Conservation (phyloP, 768 basidiomycete genomes). For the Tylopilus intermedius region DNA sequence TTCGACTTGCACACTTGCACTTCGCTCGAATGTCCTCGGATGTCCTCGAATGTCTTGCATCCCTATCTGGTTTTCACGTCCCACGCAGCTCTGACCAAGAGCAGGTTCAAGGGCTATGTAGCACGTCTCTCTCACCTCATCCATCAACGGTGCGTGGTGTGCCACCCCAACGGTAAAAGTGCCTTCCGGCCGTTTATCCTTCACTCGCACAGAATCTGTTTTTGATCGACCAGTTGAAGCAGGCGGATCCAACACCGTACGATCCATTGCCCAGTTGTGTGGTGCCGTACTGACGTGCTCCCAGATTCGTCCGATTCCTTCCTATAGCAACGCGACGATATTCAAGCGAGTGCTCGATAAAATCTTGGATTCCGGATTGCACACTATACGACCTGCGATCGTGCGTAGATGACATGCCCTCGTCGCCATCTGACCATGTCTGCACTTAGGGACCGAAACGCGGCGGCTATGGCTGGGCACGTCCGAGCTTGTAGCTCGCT, state of each 20-base stretch:
- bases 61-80: no score
- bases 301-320: constrained; percentile 68
- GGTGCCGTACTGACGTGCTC: constrained; percentile 23
- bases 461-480: constrained; percentile 53
- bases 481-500: constrained; percentile 61
- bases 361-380: constrained; percentile 32
- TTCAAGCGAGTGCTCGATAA: constrained; percentile 20
- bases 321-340: constrained; percentile 51
- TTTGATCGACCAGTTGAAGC: constrained; percentile 51
- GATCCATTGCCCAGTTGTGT: neutral
- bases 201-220: constrained; percentile 51
- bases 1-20: no score
- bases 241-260: constrained; percentile 40
- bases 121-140: no score
- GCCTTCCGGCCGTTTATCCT: constrained; percentile 48
- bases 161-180: constrained; percentile 18
- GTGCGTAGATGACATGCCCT: constrained; percentile 23
- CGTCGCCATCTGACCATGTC: neutral
- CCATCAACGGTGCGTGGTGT: no score
- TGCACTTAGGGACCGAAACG: constrained; percentile 43
- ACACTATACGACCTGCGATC: constrained; percentile 78
- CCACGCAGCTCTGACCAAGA: no score
- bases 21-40: no score
- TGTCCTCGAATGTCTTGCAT: no score
- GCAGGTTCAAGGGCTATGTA: no score